phyloP scores from a whole-genome alignment of 2,329 filamentous ascomycete species.

The Fusarium sp. region DNA sequence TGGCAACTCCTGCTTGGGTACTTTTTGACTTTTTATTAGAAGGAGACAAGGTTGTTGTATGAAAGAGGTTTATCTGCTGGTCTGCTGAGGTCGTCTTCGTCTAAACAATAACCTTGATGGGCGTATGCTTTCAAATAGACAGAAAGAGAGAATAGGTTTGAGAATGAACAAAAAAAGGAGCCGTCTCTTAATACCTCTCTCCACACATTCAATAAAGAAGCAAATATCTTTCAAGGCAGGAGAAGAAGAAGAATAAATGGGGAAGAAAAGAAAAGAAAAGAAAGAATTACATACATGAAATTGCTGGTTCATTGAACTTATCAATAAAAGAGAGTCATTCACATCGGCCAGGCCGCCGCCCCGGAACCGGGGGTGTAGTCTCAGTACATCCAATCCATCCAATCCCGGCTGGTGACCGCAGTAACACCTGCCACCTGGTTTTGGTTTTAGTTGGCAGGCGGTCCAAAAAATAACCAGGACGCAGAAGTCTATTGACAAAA shows the following conservation, averaged over 20 bases:
- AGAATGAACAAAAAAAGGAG: not conserved
- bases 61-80: not conserved
- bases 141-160: not conserved
- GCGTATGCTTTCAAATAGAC: not conserved
- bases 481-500: no score
- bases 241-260: not conserved
- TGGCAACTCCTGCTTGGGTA: constrained; percentile 22
- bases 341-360: constrained; percentile 35
- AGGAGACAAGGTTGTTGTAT: not conserved
- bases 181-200: not conserved
- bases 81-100: constrained; percentile 1
- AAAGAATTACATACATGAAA: not conserved
- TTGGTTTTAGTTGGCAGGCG: not conserved
- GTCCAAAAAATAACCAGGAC: no score
- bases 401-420: constrained; percentile 21
- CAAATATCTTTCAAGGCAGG: not conserved
- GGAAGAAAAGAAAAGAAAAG: not conserved
- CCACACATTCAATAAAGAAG: not conserved
- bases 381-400: not conserved
- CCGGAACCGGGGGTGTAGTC: constrained; percentile 18
- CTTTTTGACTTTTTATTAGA: not conserved
- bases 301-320: not conserved
- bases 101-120: not conserved
- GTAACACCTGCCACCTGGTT: constrained; percentile 25
- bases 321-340: constrained; percentile 12